These are phyloP conservation scores for Paramyrothecium sp. DNA, from an alignment of 2,329 filamentous ascomycete species.

Conservation along the genomic window DNA sequence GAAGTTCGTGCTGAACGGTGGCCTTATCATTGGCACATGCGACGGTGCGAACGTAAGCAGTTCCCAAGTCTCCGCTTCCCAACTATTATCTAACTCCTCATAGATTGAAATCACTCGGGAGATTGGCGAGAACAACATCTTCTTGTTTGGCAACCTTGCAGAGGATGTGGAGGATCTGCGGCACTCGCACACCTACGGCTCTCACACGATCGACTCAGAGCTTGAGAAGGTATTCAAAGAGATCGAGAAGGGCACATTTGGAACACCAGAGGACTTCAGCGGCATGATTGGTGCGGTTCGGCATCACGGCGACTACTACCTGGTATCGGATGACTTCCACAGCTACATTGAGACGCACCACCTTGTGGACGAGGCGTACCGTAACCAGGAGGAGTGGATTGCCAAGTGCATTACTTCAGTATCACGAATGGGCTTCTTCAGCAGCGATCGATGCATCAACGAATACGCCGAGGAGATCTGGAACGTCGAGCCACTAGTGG, in stretches of 20 bases:
- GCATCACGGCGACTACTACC: constrained; percentile 95
- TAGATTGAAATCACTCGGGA: constrained; percentile 96
- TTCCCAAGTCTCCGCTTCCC: neutral
- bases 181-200: constrained; percentile 81
- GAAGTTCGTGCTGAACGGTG: constrained; percentile 98
- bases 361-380: constrained; percentile 88
- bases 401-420: constrained; percentile 88
- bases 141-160: constrained; percentile 93
- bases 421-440: constrained; percentile 96
- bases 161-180: constrained; percentile 97
- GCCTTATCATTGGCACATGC: constrained; percentile 95
- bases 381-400: constrained; percentile 89
- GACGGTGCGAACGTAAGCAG: constrained; percentile 89
- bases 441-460: constrained; percentile 89
- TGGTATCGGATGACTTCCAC: constrained; percentile 96
- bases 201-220: constrained; percentile 73
- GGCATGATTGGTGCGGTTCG: constrained; percentile 81
- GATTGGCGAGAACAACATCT: constrained; percentile 95
- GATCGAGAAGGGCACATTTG: constrained; percentile 80
- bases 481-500: constrained; percentile 82
- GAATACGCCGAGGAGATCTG: constrained; percentile 97
- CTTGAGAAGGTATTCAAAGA: constrained; percentile 79
- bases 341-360: constrained; percentile 90
- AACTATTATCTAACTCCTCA: neutral
- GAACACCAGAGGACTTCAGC: constrained; percentile 74